Percentiles rank a stretch among this genome's conserved stretches.
These are phyloP conservation scores for Hyaloscypha bicolor DNA, from an alignment of 495 filamentous ascomycete species.

Conservation along the genomic window DNA sequence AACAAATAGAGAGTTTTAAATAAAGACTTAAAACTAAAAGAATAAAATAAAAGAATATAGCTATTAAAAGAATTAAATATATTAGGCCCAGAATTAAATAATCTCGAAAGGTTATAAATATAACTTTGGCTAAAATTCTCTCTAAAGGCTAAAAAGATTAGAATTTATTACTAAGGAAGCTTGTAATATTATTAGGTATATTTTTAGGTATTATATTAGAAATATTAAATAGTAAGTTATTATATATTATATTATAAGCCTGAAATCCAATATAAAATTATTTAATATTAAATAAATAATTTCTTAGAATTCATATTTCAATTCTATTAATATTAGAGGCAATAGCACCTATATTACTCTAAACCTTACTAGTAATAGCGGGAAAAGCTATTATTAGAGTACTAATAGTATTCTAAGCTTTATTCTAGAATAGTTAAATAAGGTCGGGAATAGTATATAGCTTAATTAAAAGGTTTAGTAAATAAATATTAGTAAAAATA, in stretches of 20 bases:
- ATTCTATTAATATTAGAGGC: slow-evolving; percentile 6
- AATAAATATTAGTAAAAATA: too few species aligned
- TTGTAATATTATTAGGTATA: slow-evolving; percentile 20
- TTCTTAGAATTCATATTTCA: neutral
- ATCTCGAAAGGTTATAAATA: slow-evolving; percentile 9
- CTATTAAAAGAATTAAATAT: slow-evolving; percentile 12
- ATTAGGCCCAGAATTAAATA: slow-evolving; percentile 18
- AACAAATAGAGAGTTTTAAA: slow-evolving; percentile 16
- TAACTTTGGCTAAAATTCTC: slow-evolving; percentile 21
- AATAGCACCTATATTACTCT: slow-evolving; percentile 13
- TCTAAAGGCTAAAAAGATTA: slow-evolving; percentile 23
- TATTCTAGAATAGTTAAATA: too few species aligned
- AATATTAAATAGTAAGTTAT: slow-evolving; percentile 22
- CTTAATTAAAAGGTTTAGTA: too few species aligned
- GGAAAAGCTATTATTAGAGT: too few species aligned
- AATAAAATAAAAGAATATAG: slow-evolving; percentile 14
- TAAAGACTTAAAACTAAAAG: slow-evolving; percentile 12
- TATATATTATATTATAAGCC: slow-evolving; percentile 10
- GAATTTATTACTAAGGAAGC: slow-evolving; percentile 18
- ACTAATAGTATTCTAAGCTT: too few species aligned
- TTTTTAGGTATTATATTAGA: neutral
- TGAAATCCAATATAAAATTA: slow-evolving; percentile 17
- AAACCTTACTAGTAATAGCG: neutral
- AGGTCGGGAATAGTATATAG: too few species aligned
- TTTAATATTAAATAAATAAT: slow-evolving; percentile 13